These are phyloP conservation scores for Aspergillus campestris DNA, from an alignment of 495 filamentous ascomycete species.

Conservation along the genomic window DNA sequence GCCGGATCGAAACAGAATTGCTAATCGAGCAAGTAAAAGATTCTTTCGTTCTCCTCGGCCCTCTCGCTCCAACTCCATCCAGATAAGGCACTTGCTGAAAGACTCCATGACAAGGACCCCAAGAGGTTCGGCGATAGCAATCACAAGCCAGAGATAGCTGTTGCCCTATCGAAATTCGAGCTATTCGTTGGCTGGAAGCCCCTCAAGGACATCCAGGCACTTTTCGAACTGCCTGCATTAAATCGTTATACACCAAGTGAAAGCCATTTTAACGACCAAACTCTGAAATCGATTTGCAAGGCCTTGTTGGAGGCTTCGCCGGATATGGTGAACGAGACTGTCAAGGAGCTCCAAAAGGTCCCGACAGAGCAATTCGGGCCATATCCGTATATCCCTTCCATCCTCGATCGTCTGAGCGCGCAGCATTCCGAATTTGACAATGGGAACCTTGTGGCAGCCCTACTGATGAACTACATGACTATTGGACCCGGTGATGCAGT, in stretches of 20 bases:
- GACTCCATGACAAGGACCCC: slow-evolving; percentile 56
- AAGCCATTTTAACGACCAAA: slow-evolving; percentile 47
- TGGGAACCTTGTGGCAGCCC: slow-evolving; percentile 55
- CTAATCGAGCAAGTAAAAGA: no score
- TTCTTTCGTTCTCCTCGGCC: slow-evolving; percentile 70
- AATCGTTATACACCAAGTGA: slow-evolving; percentile 44
- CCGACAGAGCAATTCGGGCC: slow-evolving; percentile 42
- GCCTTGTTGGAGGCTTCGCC: slow-evolving; percentile 48
- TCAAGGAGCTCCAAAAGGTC: slow-evolving; percentile 40
- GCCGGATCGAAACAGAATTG: background rate
- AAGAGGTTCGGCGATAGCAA: slow-evolving; percentile 62
- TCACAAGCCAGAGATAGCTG: slow-evolving; percentile 77
- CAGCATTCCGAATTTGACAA: slow-evolving; percentile 51
- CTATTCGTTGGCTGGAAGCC: slow-evolving; percentile 74
- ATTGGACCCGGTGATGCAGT: slow-evolving; percentile 59
- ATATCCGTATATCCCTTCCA: slow-evolving; percentile 49
- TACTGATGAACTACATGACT: slow-evolving; percentile 65
- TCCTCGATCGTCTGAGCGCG: slow-evolving; percentile 55
- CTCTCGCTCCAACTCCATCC: slow-evolving; percentile 78
- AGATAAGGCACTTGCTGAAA: slow-evolving; percentile 52
- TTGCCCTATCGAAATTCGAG: slow-evolving; percentile 69
- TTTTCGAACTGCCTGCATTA: slow-evolving; percentile 50
- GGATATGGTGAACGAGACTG: slow-evolving; percentile 39
- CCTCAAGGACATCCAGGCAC: slow-evolving; percentile 45
- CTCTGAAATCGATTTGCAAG: slow-evolving; percentile 51